Evolutionary conservation across 305 asterid species (phyloP), one percentile per base, ranked within the genome.

Genomic region (Ilex paraguariensis): DNA sequence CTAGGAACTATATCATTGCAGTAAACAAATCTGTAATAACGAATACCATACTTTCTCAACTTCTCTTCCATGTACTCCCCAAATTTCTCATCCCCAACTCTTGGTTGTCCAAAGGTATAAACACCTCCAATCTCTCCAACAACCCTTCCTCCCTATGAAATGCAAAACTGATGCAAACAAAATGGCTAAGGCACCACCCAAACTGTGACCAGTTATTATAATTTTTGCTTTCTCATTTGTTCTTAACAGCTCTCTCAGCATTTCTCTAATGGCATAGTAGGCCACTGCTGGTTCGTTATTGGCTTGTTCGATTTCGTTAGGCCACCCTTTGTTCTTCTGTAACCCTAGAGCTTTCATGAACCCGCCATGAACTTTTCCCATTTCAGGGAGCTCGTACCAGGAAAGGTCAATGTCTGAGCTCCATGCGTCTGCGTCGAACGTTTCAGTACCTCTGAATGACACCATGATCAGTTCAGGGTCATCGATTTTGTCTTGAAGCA

Each of bases 281-380:
- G 91, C 85, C 0, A 78, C 66, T 39, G 61, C 57, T 2, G 66
- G 70, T 53, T 62, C 59, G 72, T 16, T 12, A 0, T 30, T 4
- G 48, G 14, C 48, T 16, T 59, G 79, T 10, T 10, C 42, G 40
- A 21, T 14, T 10, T 77, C 63, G 31, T 36, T 57, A 0, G 85
- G 88, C 81, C 83, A 82, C 42, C 88, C 85, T 0, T 51, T 53
- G 65, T 57, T 56, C 28, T 57, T 73, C 31, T 77, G 80, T 54
- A 82, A 63, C 31, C 91, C 89, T 6, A 87, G 79, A 55, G 95
- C 91, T 57, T 68, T 78, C 71, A 80, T 66, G 73, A 87, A 87
- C 49, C 91, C 95, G 2, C 67, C 15, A 31, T 87, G 95, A 5
- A 87, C 77, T 51, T 70, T 66, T 28, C 95, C 95, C 60, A 78